phyloP scores from a whole-genome alignment of 441 rosid genomes.

The Kokia cookei region DNA sequence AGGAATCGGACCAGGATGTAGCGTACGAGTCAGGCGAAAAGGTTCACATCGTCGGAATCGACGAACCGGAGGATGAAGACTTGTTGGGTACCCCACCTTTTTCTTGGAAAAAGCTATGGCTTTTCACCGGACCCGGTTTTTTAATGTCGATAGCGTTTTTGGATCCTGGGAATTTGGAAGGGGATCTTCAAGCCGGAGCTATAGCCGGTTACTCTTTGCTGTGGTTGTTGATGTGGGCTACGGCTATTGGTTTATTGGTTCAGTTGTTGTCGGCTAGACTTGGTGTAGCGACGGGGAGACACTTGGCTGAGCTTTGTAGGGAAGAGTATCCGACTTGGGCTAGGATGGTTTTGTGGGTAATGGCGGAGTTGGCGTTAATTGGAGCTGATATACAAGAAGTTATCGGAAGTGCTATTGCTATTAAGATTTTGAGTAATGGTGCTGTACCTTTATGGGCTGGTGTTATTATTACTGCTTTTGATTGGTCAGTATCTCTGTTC shows the following conservation, averaged over 20 bases:
- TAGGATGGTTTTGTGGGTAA: constrained; percentile 62
- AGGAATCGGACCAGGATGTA: constrained; percentile 3
- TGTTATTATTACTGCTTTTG: constrained; percentile 71
- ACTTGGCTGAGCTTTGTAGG: constrained; percentile 90
- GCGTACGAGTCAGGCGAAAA: constrained; percentile 65
- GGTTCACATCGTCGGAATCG: constrained; percentile 50
- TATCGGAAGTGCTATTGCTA: constrained; percentile 91
- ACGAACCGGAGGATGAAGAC: constrained; percentile 29
- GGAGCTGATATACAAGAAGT: constrained; percentile 97
- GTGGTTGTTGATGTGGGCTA: constrained; percentile 88
- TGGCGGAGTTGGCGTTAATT: constrained; percentile 88
- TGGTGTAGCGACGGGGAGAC: constrained; percentile 84
- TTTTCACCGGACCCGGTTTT: constrained; percentile 89
- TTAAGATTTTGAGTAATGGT: constrained; percentile 70
- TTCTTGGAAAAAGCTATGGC: constrained; percentile 89
- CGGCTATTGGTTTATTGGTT: constrained; percentile 83
- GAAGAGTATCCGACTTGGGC: constrained; percentile 96
- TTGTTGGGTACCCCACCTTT: constrained; percentile 49
- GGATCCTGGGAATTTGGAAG: constrained; percentile 93
- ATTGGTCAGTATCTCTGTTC: constrained; percentile 44
- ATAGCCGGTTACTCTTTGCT: constrained; percentile 84
- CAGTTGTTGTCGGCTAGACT: constrained; percentile 89
- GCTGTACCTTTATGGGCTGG: constrained; percentile 83
- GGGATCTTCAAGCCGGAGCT: constrained; percentile 93
- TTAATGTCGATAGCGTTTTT: constrained; percentile 90